Base-by-base conservation (phyloP, 352 stramenopile genomes). In the Phytophthora kernoviae region DNA sequence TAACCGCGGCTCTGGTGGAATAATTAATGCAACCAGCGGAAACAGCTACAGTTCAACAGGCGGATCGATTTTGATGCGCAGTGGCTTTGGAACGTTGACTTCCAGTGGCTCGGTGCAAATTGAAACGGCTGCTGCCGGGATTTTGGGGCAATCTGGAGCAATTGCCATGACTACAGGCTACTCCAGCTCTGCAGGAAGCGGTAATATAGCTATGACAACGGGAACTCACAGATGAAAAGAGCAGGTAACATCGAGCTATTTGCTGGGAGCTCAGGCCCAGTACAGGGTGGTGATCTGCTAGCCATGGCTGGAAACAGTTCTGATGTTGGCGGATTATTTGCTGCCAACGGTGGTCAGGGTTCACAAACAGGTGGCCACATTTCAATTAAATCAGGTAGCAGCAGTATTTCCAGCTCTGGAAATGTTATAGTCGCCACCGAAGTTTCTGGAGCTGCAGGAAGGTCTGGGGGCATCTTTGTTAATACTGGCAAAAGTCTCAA, bases 311-410 rank as follows among this genome's bases (percentile, higher is more conserved):
- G 65, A 36, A 74, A 62, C 18, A 70, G 65, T 18, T 69, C 55
- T 54, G 59, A 70, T 61, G 47, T 69, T 22, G 65, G 54, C 10
- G 65, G 58, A 14, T 48, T 42, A 1, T 24, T 74, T 32, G 22
- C 37, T 54, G 60, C 49, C 5, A 54, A 11, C 7, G 65, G 65
- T 47, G 65, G 65, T 1, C 37, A 57, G 42, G 62, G 60, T 17
- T 62, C 62, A 26, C 65, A 67, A 58, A 69, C 59, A 11, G 58
- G 65, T 24, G 60, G 60, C 34, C 53, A 68, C 10, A 51, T 68
- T 32, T 68, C 33, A 4, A 30, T 68, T 14, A 63, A 52, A 55
- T 64, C 60, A 41, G 60, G 60, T 53, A 32, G 50, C 27, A 68
- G 60, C 22, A 68, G 40, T 26, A 45, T 58, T 47, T 63, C 45